Evolutionary conservation across 179 eudicot genomes (phyloP), one percentile per base, ranked within the genome.

Genomic region (Carnegiea gigantea): DNA sequence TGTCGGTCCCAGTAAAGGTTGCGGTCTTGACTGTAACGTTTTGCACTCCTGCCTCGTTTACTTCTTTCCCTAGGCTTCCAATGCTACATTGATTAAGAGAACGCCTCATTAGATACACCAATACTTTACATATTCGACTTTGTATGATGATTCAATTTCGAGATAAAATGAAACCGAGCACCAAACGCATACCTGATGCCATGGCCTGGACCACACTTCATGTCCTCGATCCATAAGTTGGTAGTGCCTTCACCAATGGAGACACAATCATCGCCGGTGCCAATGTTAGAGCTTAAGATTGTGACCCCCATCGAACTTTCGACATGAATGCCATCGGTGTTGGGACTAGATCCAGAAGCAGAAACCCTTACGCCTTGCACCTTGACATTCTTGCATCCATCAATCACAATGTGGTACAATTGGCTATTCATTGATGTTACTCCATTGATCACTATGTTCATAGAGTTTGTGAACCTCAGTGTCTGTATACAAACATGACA

Each of bases 151-250:
- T 51, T 51, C 1, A 59, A 59, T 59, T 17, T 59, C 24, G 2
- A 59, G 9, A 5, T 21, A 59, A 21, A 18, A 2, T 21, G 65
- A 59, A 59, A 59, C 0, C 20, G 7, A 17, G 13, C 20, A 23
- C 9, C 13, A 12, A 4, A 12, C 13, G 11, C 9, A 18, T 70
- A 90, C 93, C 95, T 92, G 62, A 92, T 92, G 28, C 98, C 98
- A 77, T 93, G 96, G 46, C 98, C 98, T 1, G 96, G 98, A 20
- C 94, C 98, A 77, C 96, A 93, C 1, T 81, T 48, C 54, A 93
- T 84, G 24, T 79, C 83, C 8, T 81, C 85, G 7, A 88, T 91
- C 82, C 84, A 85, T 9, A 93, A 81, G 30, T 83, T 81, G 33
- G 78, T 57, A 5, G 91, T 86, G 71, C 96, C 98, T 21, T 79